phyloP scores from a whole-genome alignment of 805 yeast genomes.

The Pichia nanzhaoensis region DNA sequence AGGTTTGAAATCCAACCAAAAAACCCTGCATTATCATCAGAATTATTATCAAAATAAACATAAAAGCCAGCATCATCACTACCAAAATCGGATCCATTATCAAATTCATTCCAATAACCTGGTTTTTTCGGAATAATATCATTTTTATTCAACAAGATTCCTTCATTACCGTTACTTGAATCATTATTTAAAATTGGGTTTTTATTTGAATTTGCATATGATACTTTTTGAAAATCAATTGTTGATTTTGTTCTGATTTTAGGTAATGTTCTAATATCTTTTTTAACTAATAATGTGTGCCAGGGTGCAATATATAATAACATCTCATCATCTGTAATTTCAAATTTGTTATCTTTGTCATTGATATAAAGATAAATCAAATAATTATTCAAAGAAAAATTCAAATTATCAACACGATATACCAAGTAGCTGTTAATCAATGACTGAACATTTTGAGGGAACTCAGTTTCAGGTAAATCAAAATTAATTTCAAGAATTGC shows the following conservation, averaged over 20 bases:
- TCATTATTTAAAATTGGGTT: not conserved
- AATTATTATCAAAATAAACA: slow-evolving; percentile 31
- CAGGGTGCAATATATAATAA: slow-evolving; percentile 28
- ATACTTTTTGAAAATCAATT: slow-evolving; percentile 2
- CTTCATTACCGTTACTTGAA: not conserved
- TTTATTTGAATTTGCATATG: not conserved
- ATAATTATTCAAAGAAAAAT: slow-evolving; percentile 30
- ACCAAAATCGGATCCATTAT: slow-evolving; percentile 50
- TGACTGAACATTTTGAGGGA: slow-evolving; percentile 34
- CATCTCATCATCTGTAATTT: slow-evolving; percentile 21
- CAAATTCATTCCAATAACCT: slow-evolving; percentile 65
- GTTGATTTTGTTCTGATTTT: slow-evolving; percentile 12
- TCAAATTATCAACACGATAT: slow-evolving; percentile 35
- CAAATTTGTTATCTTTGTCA: not conserved
- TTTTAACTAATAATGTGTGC: slow-evolving; percentile 23
- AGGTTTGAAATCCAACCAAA: slow-evolving; percentile 7
- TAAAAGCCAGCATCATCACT: slow-evolving; percentile 32
- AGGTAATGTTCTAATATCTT: slow-evolving; percentile 43
- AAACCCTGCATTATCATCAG: slow-evolving; percentile 6
- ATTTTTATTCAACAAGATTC: slow-evolving; percentile 27
- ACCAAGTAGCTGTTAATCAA: slow-evolving; percentile 43
- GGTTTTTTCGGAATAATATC: slow-evolving; percentile 19
- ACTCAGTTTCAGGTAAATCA: slow-evolving; percentile 28
- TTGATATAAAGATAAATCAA: slow-evolving; percentile 22
- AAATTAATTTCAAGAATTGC: slow-evolving; percentile 44